Evolutionary conservation across 2,329 filamentous ascomycete species (phyloP).

Genomic region (Endoconidiophora polonica): DNA sequence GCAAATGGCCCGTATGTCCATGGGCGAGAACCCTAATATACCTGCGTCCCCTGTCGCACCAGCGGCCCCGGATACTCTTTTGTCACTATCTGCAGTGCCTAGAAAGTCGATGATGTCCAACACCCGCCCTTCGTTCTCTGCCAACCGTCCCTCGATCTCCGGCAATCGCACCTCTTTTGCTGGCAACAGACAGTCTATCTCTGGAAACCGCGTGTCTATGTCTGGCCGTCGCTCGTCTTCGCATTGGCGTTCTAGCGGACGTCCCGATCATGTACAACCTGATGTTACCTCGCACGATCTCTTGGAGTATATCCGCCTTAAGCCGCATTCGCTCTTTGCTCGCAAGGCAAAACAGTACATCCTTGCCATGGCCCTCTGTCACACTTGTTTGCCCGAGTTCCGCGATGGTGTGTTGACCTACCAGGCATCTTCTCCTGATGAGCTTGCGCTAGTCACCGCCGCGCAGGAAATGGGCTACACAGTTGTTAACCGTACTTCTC

Average conservation of each 20-base stretch:
- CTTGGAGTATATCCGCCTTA: conserved; percentile 57
- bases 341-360: conserved; percentile 69
- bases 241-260: conserved; percentile 31
- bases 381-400: conserved; percentile 75
- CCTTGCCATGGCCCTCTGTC: conserved; percentile 70
- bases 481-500: conserved; percentile 55
- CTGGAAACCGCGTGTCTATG: conserved; percentile 17
- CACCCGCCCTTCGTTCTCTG: conserved; percentile 8
- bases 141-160: conserved; percentile 16
- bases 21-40: conserved; percentile 13
- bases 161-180: conserved; percentile 18
- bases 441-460: conserved; percentile 68
- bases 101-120: conserved; percentile 10
- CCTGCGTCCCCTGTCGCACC: conserved; percentile 21
- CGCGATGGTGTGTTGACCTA: conserved; percentile 58
- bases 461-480: conserved; percentile 74
- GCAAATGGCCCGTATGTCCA: conserved; percentile 8
- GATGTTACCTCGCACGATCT: conserved; percentile 55
- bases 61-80: conserved; percentile 15
- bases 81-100: conserved; percentile 15
- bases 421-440: conserved; percentile 80
- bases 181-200: conserved; percentile 15
- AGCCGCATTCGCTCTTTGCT: conserved; percentile 62
- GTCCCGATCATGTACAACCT: conserved; percentile 34
- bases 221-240: conserved; percentile 29